Conservation (phyloP, 1,284 basidiomycete species). For the Cryptococcus sp. region DNA sequence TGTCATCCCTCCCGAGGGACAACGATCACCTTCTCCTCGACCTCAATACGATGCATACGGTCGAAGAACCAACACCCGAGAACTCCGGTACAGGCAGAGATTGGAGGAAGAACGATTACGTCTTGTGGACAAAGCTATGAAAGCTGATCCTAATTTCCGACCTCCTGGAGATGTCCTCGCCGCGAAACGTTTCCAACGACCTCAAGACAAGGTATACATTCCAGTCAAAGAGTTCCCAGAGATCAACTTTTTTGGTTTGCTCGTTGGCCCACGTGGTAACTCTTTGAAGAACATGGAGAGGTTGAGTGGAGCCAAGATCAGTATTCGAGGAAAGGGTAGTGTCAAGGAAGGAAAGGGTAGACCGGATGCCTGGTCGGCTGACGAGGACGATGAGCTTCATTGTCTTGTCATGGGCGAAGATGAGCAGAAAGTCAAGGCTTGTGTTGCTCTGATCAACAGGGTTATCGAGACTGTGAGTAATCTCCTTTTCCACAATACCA, state of each 20-base stretch:
- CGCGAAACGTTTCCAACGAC: constrained; percentile 82
- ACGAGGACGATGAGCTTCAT: constrained; percentile 98
- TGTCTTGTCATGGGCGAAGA: constrained; percentile 92
- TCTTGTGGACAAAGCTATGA: constrained; percentile 92
- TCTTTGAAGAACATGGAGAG: constrained; percentile 99
- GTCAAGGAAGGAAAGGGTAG: constrained; percentile 98
- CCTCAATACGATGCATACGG: constrained; percentile 96
- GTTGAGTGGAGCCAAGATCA: constrained; percentile 96
- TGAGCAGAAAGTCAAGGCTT: constrained; percentile 83
- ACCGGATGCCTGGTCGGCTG: constrained; percentile 85
- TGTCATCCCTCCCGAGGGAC: constrained; percentile 90
- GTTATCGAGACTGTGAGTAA: constrained; percentile 91
- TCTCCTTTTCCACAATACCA: not conserved
- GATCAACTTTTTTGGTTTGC: constrained; percentile 98
- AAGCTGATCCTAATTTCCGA: constrained; percentile 94
- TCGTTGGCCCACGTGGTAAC: constrained; percentile 97
- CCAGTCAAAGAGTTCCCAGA: constrained; percentile 99
- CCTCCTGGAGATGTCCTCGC: constrained; percentile 82
- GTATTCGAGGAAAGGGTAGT: constrained; percentile 95
- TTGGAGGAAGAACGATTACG: constrained; percentile 93
- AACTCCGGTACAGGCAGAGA: constrained; percentile 95
- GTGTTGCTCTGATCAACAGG: constrained; percentile 91
- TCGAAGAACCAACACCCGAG: constrained; percentile 94
- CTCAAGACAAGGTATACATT: constrained; percentile 97
- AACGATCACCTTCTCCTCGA: constrained; percentile 91